Conservation (phyloP, 345 rosid species). For the Dipteronia dyeriana region DNA sequence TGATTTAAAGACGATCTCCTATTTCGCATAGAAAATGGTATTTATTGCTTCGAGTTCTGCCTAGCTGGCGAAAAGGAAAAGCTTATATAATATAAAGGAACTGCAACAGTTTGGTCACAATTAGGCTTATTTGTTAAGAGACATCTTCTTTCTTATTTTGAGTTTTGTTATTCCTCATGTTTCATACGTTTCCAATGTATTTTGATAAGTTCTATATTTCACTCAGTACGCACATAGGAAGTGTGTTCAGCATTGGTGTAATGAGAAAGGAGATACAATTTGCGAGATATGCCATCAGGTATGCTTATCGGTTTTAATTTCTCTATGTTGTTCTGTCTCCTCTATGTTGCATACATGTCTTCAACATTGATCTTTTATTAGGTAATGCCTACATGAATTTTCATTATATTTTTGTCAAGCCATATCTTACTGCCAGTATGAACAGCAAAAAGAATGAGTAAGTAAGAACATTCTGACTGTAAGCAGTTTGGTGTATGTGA, state of each 20-base stretch:
- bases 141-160: not conserved
- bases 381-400: not conserved
- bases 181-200: not conserved
- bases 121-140: not conserved
- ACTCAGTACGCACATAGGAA: conserved; percentile 83
- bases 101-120: not conserved
- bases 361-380: not conserved
- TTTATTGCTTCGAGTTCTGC: not conserved
- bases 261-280: conserved; percentile 83
- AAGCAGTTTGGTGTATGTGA: not conserved
- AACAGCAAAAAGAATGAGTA: not conserved
- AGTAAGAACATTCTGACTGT: conserved; percentile 3
- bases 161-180: not conserved
- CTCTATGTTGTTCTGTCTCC: not conserved
- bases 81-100: not conserved
- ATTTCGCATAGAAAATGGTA: not conserved
- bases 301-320: conserved; percentile 9
- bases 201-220: conserved; percentile 1
- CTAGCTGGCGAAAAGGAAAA: not conserved
- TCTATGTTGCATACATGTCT: not conserved
- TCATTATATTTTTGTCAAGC: not conserved
- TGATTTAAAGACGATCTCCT: not conserved
- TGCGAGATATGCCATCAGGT: conserved; percentile 99
- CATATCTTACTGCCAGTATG: not conserved
- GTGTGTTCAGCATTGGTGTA: conserved; percentile 97